Conservation (phyloP, 768 basidiomycete genomes). For the Stropharia rugosoannulata region DNA sequence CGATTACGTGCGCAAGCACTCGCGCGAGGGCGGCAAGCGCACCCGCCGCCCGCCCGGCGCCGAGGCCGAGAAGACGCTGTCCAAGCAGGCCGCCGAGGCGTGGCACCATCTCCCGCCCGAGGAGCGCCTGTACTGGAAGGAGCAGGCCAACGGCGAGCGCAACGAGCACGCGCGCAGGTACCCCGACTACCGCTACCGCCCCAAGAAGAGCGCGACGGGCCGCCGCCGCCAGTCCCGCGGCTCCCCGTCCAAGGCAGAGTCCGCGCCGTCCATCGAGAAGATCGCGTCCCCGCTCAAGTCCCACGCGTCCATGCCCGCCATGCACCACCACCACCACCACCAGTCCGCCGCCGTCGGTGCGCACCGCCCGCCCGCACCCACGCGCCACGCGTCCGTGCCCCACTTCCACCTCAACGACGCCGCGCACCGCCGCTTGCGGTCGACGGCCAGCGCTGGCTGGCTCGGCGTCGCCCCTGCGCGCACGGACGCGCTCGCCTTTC, state of each 20-base stretch:
- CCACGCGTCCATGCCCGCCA: neutral
- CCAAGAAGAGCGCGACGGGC: constrained; percentile 38
- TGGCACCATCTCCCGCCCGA: constrained; percentile 60
- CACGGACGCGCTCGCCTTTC: constrained; percentile 1
- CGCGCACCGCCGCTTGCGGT: constrained; percentile 16
- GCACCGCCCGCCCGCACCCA: constrained; percentile 19
- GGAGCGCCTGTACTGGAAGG: constrained; percentile 49
- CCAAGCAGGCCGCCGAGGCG: constrained; percentile 74
- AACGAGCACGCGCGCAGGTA: constrained; percentile 54
- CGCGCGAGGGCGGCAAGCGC: constrained; percentile 31
- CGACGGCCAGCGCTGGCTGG: constrained; percentile 22
- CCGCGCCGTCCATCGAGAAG: neutral
- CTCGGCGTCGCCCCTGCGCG: constrained; percentile 10
- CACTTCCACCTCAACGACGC: constrained; percentile 11
- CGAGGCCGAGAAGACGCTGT: constrained; percentile 54
- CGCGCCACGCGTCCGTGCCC: constrained; percentile 30
- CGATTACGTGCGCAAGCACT: constrained; percentile 52
- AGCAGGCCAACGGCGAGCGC: constrained; percentile 54
- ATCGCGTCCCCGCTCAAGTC: neutral
- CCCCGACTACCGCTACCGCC: constrained; percentile 66
- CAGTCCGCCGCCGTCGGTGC: too few relatives aligned
- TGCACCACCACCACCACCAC: neutral
- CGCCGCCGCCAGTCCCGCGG: constrained; percentile 24
- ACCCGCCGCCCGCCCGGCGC: constrained; percentile 33
- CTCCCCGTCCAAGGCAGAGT: constrained; percentile 9